These are phyloP conservation scores for Melaleuca alternifolia DNA, from an alignment of 345 rosid genomes.

Conservation along the genomic window DNA sequence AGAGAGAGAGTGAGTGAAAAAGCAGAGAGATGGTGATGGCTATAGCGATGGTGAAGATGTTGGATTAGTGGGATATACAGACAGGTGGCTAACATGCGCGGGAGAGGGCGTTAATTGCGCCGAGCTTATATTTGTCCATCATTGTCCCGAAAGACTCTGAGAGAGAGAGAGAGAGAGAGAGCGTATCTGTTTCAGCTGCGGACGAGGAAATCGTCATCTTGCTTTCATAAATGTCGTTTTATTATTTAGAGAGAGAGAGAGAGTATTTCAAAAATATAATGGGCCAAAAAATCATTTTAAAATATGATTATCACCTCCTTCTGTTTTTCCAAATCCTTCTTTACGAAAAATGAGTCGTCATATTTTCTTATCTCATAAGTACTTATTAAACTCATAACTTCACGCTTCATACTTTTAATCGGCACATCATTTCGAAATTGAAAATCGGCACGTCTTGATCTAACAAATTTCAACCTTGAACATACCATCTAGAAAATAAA, in stretches of 20 bases:
- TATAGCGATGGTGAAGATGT: neutral
- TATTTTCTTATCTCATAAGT: neutral
- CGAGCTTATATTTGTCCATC: neutral
- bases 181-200: neutral
- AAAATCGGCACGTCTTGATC: neutral
- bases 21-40: neutral
- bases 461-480: neutral
- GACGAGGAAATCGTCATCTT: neutral
- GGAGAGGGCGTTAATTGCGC: neutral
- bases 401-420: neutral
- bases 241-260: neutral
- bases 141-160: neutral
- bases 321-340: neutral
- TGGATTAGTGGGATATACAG: neutral
- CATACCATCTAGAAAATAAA: neutral
- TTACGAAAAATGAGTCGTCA: rapidly evolving
- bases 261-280: neutral
- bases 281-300: neutral
- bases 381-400: neutral
- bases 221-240: neutral
- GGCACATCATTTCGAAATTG: rapidly evolving
- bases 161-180: neutral
- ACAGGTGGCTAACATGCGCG: neutral
- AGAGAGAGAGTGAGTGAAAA: neutral
- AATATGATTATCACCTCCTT: neutral